phyloP scores from a whole-genome alignment of 1,284 basidiomycete species.

The Trichosporon sp. region DNA sequence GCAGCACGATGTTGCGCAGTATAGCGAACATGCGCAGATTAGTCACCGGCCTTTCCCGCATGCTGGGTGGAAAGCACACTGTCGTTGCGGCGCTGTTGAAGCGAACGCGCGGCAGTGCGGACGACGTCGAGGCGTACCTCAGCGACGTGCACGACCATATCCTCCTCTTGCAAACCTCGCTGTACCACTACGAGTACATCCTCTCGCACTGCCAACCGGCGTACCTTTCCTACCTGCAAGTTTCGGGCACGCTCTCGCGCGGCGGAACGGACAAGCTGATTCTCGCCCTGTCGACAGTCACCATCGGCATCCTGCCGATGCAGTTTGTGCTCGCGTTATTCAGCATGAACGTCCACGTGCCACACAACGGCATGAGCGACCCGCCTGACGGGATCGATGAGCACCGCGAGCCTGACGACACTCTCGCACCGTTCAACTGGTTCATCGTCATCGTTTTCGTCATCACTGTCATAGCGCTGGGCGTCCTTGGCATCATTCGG shows the following conservation, averaged over 20 bases:
- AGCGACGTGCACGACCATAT: slow-evolving; percentile 96
- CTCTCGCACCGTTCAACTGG: slow-evolving; percentile 39
- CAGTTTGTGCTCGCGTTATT: slow-evolving; percentile 67
- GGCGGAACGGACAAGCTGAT: slow-evolving; percentile 69
- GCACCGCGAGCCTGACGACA: slow-evolving; percentile 43
- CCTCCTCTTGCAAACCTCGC: slow-evolving; percentile 77
- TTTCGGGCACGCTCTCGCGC: slow-evolving; percentile 66
- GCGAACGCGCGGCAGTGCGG: slow-evolving; percentile 60
- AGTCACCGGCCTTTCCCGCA: slow-evolving; percentile 76
- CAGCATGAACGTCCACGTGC: slow-evolving; percentile 64
- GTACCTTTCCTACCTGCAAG: slow-evolving; percentile 75
- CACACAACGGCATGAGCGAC: slow-evolving; percentile 53
- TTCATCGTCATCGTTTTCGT: slow-evolving; percentile 50
- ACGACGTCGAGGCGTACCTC: slow-evolving; percentile 82
- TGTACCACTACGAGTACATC: slow-evolving; percentile 86
- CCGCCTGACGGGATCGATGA: slow-evolving; percentile 24
- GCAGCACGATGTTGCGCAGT: slow-evolving; percentile 62
- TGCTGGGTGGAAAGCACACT: slow-evolving; percentile 79
- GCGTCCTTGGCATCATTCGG: slow-evolving; percentile 49
- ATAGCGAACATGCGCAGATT: slow-evolving; percentile 80
- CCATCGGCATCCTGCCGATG: slow-evolving; percentile 70
- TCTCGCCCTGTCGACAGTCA: slow-evolving; percentile 68
- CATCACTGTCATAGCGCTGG: slow-evolving; percentile 45
- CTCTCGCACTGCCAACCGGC: slow-evolving; percentile 83
- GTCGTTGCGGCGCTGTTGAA: slow-evolving; percentile 80